phyloP scores from a whole-genome alignment of 2,329 filamentous ascomycete genomes.

The Trichoderma arundinaceum region DNA sequence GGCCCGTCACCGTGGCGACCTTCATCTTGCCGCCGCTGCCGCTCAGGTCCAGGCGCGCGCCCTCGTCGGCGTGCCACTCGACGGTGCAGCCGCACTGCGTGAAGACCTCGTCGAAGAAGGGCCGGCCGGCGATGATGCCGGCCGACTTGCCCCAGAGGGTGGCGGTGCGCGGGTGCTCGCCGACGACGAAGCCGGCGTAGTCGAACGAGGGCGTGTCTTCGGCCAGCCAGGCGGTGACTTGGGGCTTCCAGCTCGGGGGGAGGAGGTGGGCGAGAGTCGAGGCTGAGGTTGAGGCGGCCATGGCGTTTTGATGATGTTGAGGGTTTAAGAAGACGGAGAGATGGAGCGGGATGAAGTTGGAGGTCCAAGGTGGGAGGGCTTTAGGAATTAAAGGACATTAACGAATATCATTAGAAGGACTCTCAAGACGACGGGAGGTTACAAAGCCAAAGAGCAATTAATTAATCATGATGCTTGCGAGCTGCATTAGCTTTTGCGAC shows the following conservation, averaged over 20 bases:
- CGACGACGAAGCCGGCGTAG: constrained; percentile 96
- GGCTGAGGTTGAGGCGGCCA: constrained; percentile 34
- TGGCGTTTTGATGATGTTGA: neutral
- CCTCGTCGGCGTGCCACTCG: constrained; percentile 84
- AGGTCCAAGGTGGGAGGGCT: too few species aligned
- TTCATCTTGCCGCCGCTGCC: constrained; percentile 55
- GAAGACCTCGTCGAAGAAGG: constrained; percentile 96
- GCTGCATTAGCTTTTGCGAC: too few species aligned
- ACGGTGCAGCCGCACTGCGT: constrained; percentile 87
- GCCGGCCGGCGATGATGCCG: constrained; percentile 86
- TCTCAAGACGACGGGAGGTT: too few species aligned
- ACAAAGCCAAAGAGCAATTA: too few species aligned
- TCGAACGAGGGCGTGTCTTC: constrained; percentile 97
- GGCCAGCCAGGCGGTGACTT: constrained; percentile 83
- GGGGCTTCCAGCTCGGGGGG: constrained; percentile 81
- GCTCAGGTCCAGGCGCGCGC: constrained; percentile 65
- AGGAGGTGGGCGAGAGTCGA: constrained; percentile 70
- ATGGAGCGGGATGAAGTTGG: too few species aligned
- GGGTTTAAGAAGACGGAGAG: too few species aligned
- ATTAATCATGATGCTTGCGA: too few species aligned
- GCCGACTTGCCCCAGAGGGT: constrained; percentile 72
- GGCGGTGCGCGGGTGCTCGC: constrained; percentile 66
- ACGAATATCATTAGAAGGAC: too few species aligned
- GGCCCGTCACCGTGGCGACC: constrained; percentile 84
- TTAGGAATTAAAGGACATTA: too few species aligned